phyloP scores from a whole-genome alignment of 2,329 filamentous ascomycete species.

The Aureobasidium sp. region DNA sequence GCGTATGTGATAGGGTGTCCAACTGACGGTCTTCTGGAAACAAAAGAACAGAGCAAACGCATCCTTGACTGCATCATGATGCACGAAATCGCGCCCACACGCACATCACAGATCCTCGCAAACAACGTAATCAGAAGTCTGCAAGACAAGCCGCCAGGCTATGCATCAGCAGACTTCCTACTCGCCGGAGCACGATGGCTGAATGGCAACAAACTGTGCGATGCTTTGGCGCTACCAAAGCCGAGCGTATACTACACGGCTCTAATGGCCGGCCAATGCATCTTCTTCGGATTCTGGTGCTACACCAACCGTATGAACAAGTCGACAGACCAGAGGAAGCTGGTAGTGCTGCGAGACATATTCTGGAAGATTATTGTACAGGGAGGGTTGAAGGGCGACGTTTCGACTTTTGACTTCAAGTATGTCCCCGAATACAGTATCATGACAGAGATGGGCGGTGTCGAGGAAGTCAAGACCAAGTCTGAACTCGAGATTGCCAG shows the following conservation, averaged over 20 bases:
- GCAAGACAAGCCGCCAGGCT: constrained; percentile 58
- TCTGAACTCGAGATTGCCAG: constrained; percentile 43
- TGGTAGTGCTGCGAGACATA: constrained; percentile 43
- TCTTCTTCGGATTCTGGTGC: constrained; percentile 54
- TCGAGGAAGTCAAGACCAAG: constrained; percentile 32
- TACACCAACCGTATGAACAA: constrained; percentile 47
- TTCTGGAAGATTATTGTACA: constrained; percentile 58
- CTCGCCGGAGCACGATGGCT: constrained; percentile 62
- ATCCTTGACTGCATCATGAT: constrained; percentile 63
- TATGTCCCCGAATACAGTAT: constrained; percentile 54
- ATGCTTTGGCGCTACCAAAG: constrained; percentile 51
- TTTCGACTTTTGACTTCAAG: constrained; percentile 63
- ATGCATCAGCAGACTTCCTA: constrained; percentile 59
- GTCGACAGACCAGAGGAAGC: constrained; percentile 45
- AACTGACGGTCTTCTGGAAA: constrained; percentile 50
- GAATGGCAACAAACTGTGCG: constrained; percentile 58
- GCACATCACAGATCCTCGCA: constrained; percentile 57
- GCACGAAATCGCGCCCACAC: constrained; percentile 59
- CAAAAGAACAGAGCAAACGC: constrained; percentile 48
- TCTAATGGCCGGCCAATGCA: constrained; percentile 57
- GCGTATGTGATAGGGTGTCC: constrained; percentile 66
- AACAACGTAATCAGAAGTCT: constrained; percentile 69
- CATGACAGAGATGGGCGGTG: constrained; percentile 42
- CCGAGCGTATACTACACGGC: constrained; percentile 53
- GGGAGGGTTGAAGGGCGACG: constrained; percentile 53